Base-by-base conservation (phyloP, 2,329 filamentous ascomycete genomes). In the Colletotrichum lupini region DNA sequence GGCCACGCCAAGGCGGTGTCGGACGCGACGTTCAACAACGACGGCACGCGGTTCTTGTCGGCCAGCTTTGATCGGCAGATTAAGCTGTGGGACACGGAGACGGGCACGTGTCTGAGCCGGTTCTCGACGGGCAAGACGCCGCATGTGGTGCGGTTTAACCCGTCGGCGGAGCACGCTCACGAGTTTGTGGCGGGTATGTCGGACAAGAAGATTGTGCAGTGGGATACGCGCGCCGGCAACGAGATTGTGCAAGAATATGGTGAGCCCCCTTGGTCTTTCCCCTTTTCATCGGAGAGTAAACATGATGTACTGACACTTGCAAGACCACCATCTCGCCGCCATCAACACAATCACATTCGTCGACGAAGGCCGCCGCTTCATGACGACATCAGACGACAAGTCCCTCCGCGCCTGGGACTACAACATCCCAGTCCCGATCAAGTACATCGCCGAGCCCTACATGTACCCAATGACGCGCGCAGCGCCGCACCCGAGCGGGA, bases 181-280 rank as follows among this genome's bases (percentile, higher is more conserved):
- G 96, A 98, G 82, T 99, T 99, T 83, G 85, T 99, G 68, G 95
- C 95, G 1, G 97, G 97, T 79, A 97, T 98, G 94, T 97, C 94
- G 49, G 96, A 99, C 83, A 99, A 99, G 87, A 98, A 98, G 87
- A 99, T 99, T 77, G 89, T 99, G 55, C 97, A 99, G 81, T 99
- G 97, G 83, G 97, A 99, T 83, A 95, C 92, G 2, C 91, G 97
- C 32, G 92, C 92, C 7, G 84, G 87, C 74, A 91, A 91, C 76
- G 92, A 97, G 78, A 89, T 97, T 72, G 94, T 98, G 14, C 97
- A 99, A 81, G 97, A 98, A 85, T 99, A 99, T 84, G 74, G 74
- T 69, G 61, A 2, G 74, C 24, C 2, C 26, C 7, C 55, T 30
- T 3, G 1, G 4, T 26, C 26, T 9, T 4, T 4, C 30, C 9